Percentiles rank a stretch among this genome's conserved stretches.
These are phyloP conservation scores for Lactifluus volemus DNA, from an alignment of 768 basidiomycete species.

Conservation along the genomic window DNA sequence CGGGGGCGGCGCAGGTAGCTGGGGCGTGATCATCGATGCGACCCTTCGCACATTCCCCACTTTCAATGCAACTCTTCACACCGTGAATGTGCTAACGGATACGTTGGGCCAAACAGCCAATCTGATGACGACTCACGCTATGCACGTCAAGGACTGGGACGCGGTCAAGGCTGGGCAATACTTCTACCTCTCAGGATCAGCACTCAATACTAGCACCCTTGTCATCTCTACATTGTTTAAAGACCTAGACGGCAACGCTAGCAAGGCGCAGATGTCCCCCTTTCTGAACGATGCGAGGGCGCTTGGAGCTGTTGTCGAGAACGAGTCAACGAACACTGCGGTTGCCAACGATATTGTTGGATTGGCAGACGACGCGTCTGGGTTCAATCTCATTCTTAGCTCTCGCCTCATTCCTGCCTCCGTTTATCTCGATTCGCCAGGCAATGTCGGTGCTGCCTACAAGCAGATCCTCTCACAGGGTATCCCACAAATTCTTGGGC, in stretches of 20 bases:
- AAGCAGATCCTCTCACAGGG: conserved; percentile 7
- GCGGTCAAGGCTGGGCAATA: conserved; percentile 12
- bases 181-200: conserved; percentile 25
- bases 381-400: conserved; percentile 8
- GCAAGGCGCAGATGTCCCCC: conserved; percentile 9
- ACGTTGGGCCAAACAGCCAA: conserved; percentile 33
- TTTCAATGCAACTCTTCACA: conserved; percentile 25
- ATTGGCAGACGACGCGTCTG: conserved; percentile 9
- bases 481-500: background rate
- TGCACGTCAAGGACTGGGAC: conserved; percentile 3
- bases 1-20: conserved; percentile 25
- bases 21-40: conserved; percentile 32
- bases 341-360: conserved; percentile 6
- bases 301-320: conserved; percentile 17
- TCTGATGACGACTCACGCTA: conserved; percentile 25
- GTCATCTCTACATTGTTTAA: conserved; percentile 20
- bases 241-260: conserved; percentile 16
- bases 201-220: conserved; percentile 1
- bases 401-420: conserved; percentile 14
- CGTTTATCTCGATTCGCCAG: background rate
- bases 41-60: conserved; percentile 30
- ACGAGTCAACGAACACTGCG: conserved; percentile 1
- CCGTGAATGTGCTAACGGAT: conserved; percentile 24
- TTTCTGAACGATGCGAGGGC: conserved; percentile 10
- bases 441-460: conserved; percentile 11